Base-by-base conservation (phyloP, 2,329 filamentous ascomycete species). In the Cordyceps fumosorosea region DNA sequence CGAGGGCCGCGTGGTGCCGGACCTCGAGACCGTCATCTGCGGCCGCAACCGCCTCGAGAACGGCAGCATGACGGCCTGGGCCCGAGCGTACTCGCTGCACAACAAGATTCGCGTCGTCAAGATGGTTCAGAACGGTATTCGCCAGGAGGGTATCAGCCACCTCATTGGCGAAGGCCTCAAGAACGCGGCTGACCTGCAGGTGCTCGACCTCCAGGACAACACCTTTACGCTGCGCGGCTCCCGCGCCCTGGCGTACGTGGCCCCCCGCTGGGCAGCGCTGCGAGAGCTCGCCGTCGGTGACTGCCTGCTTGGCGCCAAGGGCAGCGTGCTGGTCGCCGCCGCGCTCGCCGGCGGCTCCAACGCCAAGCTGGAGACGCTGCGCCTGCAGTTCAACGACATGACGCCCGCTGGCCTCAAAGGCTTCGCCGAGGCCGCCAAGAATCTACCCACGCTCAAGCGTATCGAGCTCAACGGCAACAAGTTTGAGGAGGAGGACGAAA, bases 91-190 rank as follows among this genome's bases (percentile, higher is more conserved):
- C 75, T 86, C 87, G 69, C 87, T 93, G 63, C 91, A 98, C 73
- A 86, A 84, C 67, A 88, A 89, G 62, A 84, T 99, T 66, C 89
- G 88, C 76, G 87, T 87, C 63, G 85, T 99, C 68, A 96, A 93
- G 81, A 98, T 99, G 95, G 91, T 96, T 29, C 95, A 98, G 77
- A 98, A 99, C 74, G 95, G 95, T 58, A 99, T 99, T 68, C 85
- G 95, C 50, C 91, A 93, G 72, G 92, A 98, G 75, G 95, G 95
- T 64, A 95, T 98, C 70, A 87, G 87, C 54, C 84, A 89, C 67
- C 80, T 99, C 62, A 79, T 99, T 66, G 87, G 84, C 64, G 81
- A 93, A 59, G 95, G 95, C 65, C 81, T 99, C 59, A 84, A 82
- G 66, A 82, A 90, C 69, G 85, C 91, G 56, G 81, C 79, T 37